phyloP scores from a whole-genome alignment of 257 asterid genomes.

The Forsythia viridissima region DNA sequence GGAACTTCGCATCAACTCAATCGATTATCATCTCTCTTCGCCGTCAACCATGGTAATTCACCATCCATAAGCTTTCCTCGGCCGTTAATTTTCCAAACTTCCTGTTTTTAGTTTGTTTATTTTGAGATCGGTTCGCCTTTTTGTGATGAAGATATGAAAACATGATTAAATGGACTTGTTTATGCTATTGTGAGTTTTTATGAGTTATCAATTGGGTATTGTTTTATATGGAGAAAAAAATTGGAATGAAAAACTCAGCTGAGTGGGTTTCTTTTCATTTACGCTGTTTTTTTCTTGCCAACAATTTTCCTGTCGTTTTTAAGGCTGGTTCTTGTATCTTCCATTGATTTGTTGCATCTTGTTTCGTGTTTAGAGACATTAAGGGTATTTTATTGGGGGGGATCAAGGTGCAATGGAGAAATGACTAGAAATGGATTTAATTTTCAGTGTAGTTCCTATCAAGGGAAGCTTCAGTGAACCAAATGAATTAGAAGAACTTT shows the following conservation, averaged over 20 bases:
- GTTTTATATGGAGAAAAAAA: neutral
- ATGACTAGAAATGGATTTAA: neutral
- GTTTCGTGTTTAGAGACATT: neutral
- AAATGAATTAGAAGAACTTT: neutral
- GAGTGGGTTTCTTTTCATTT: neutral
- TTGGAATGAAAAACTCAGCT: neutral
- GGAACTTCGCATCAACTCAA: neutral
- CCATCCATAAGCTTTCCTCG: neutral
- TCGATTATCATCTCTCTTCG: neutral
- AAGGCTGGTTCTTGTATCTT: too few species aligned
- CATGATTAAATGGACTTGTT: neutral
- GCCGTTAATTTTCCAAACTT: neutral
- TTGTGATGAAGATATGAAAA: neutral
- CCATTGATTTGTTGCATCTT: too few species aligned
- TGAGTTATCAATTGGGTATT: neutral
- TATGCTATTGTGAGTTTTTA: neutral
- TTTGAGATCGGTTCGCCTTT: neutral
- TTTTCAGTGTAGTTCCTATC: neutral
- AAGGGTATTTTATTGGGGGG: neutral
- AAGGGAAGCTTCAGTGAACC: neutral
- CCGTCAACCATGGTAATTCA: conserved; percentile 31
- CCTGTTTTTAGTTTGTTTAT: neutral
- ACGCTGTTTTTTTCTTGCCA: too few species aligned
- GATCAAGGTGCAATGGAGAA: neutral
- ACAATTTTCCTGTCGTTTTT: too few species aligned